Percentiles rank a stretch among this genome's conserved stretches.
Evolutionary conservation across 2,329 filamentous ascomycete genomes (phyloP).

Genomic region (Ascochyta koolunga): DNA sequence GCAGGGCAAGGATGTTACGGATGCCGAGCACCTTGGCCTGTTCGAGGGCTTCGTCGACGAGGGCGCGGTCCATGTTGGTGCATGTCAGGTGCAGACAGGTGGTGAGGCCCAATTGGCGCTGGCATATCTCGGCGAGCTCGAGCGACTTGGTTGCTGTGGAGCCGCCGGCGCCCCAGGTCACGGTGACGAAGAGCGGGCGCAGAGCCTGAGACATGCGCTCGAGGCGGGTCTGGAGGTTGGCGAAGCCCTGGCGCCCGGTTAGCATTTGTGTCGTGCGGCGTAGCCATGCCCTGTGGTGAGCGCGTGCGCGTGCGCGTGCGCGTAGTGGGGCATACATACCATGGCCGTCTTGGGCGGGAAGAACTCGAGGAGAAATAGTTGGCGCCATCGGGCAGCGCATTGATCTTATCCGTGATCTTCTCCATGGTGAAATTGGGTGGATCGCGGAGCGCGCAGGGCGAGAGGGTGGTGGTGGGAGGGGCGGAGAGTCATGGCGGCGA

Average conservation of each 20-base stretch:
- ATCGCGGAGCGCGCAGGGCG: neutral
- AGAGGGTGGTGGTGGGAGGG: slow-evolving; percentile 16
- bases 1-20: slow-evolving; percentile 88
- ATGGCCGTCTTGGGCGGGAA: slow-evolving; percentile 97
- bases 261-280: slow-evolving; percentile 5
- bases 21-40: slow-evolving; percentile 91
- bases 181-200: slow-evolving; percentile 91
- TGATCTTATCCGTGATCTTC: slow-evolving; percentile 94
- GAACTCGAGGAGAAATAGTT: slow-evolving; percentile 98
- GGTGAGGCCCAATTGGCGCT: slow-evolving; percentile 87
- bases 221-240: slow-evolving; percentile 89
- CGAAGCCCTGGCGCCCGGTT: slow-evolving; percentile 67
- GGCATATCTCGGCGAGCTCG: slow-evolving; percentile 92
- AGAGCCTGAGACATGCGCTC: slow-evolving; percentile 93
- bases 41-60: slow-evolving; percentile 88
- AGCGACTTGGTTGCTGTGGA: slow-evolving; percentile 90
- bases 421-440: slow-evolving; percentile 35
- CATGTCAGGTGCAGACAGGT: slow-evolving; percentile 97
- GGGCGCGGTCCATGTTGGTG: slow-evolving; percentile 89
- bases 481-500: slow-evolving; percentile 38
- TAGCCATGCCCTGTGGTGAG: neutral
- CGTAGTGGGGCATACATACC: slow-evolving; percentile 57
- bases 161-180: slow-evolving; percentile 97
- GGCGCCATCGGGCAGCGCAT: slow-evolving; percentile 79
- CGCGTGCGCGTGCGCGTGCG: slow-evolving; percentile 16